These are phyloP conservation scores for Coniophora puteana DNA, from an alignment of 1,284 basidiomycete genomes.

Conservation along the genomic window DNA sequence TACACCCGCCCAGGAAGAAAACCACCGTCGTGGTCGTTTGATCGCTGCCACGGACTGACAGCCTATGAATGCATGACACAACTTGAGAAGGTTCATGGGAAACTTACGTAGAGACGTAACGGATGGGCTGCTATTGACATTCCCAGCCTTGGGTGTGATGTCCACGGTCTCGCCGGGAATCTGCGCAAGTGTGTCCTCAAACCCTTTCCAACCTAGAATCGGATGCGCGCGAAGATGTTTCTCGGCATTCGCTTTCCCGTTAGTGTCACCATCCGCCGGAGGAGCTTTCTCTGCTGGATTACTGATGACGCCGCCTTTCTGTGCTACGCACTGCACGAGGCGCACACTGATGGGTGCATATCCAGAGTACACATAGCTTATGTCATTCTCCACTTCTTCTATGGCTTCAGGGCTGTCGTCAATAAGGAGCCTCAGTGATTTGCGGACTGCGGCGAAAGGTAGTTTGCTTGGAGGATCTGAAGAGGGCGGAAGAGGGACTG, in stretches of 20 bases:
- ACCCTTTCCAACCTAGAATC: constrained; percentile 94
- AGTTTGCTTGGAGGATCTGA: constrained; percentile 50
- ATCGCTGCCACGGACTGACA: constrained; percentile 44
- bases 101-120: constrained; percentile 43
- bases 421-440: constrained; percentile 86
- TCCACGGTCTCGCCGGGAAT: constrained; percentile 90
- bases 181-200: constrained; percentile 82
- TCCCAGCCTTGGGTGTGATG: constrained; percentile 53
- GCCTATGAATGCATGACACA: constrained; percentile 7
- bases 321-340: constrained; percentile 88
- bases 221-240: constrained; percentile 78
- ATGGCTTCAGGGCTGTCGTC: constrained; percentile 81
- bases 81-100: constrained; percentile 7
- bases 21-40: constrained; percentile 81
- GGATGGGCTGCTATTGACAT: constrained; percentile 26
- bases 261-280: constrained; percentile 35
- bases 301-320: constrained; percentile 85
- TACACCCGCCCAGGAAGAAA: constrained; percentile 98
- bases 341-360: constrained; percentile 93
- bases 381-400: constrained; percentile 86
- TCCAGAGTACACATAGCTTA: constrained; percentile 95
- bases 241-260: constrained; percentile 27
- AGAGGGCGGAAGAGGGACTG: constrained; percentile 57
- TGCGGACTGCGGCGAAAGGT: constrained; percentile 73
- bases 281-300: constrained; percentile 56